Evolutionary conservation across 2,329 filamentous ascomycete genomes (phyloP), one percentile per base, ranked within the genome.

Genomic region (Cercospora brassicicola): DNA sequence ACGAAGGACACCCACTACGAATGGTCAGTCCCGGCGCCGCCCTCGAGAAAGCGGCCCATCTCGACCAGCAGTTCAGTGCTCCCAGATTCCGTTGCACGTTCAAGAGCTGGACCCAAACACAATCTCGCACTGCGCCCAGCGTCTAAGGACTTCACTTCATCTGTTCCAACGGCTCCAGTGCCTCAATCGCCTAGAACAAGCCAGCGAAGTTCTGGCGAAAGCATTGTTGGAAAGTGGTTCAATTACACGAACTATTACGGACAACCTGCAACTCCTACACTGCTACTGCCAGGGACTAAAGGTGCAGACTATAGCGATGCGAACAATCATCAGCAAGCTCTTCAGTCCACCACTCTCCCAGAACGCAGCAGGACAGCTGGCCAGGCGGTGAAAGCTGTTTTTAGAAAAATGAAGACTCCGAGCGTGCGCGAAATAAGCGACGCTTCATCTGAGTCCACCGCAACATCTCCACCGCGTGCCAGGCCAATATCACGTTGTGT

Each of bases 11-110:
- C 45, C 1, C 18, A 26, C 2, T 13, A 9, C 20, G 45, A 51
- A 51, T 51, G 45, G 45, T 5, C 45, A 6, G 23, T 63, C 18
- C 45, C n/a, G 26, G 15, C 33, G 48, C 23, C 23, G 10, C 18
- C 56, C 15, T 13, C 55, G 1, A 57, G n/a, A 9, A 67, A 63
- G 59, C 45, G 59, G 4, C 65, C 65, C 4, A 67, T 67, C 26
- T 67, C 65, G 4, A 63, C 56, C 18, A 62, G 51, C 33, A 67
- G 65, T 39, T 51, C 53, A 30, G 36, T 67, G 9, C 59, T 62
- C 8, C 59, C 65, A 8, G 48, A 63, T 31, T 67, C 65, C n/a
- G 18, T 63, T 7, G 26, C 53, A n/a, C 59, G 65, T 15, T 62
- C 65, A 20, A 51, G 11, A 30, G 26, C 39, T 7, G 48, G 42